Percentiles rank a stretch among this genome's conserved stretches.
phyloP scores from a whole-genome alignment of 345 rosid species.

The Sonneratia caseolaris region DNA sequence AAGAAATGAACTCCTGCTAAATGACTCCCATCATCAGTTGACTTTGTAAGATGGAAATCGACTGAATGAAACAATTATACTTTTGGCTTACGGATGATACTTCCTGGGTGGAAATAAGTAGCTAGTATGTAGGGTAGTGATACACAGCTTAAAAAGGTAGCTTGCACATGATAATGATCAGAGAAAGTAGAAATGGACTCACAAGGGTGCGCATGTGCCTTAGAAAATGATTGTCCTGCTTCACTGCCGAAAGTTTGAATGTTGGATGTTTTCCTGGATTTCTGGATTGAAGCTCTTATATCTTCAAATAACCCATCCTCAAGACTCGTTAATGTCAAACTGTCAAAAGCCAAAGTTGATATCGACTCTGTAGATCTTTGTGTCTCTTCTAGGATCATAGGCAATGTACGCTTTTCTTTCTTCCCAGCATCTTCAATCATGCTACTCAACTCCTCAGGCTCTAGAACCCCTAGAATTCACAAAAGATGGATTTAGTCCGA shows the following conservation, averaged over 20 bases:
- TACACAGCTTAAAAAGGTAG: not conserved
- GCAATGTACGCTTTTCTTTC: slow-evolving; percentile 29
- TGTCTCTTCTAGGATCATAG: slow-evolving; percentile 61
- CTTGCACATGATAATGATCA: not conserved
- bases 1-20: too few species aligned
- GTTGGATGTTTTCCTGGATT: slow-evolving; percentile 30
- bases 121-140: not conserved
- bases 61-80: not conserved
- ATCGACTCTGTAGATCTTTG: slow-evolving; percentile 64
- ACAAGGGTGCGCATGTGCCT: slow-evolving; percentile 28
- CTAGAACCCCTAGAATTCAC: slow-evolving; percentile 53
- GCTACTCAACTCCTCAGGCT: slow-evolving; percentile 72
- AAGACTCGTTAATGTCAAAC: slow-evolving; percentile 34
- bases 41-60: too few species aligned
- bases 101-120: not conserved
- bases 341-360: slow-evolving; percentile 64
- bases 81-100: not conserved
- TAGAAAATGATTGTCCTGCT: slow-evolving; percentile 18
- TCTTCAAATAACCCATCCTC: slow-evolving; percentile 60
- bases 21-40: too few species aligned
- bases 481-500: not conserved
- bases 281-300: slow-evolving; percentile 71
- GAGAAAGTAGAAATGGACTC: slow-evolving; percentile 22
- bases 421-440: slow-evolving; percentile 50
- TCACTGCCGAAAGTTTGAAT: slow-evolving; percentile 20